phyloP scores from a whole-genome alignment of 345 rosid genomes.

The Camelina hispida region DNA sequence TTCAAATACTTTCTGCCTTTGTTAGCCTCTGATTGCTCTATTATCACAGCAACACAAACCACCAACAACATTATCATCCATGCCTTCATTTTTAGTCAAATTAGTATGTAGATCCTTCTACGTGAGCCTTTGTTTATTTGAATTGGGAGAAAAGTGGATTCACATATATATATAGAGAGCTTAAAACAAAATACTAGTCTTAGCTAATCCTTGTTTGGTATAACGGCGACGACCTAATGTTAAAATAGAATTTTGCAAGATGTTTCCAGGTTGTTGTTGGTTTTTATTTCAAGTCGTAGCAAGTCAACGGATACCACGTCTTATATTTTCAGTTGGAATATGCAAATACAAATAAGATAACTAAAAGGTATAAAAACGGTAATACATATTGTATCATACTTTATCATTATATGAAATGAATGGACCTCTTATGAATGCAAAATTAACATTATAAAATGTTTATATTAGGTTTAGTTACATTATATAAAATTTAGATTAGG shows the following conservation, averaged over 20 bases:
- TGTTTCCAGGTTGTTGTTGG: background rate
- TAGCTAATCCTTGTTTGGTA: slow-evolving; percentile 11
- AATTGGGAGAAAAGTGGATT: background rate
- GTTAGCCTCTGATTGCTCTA: slow-evolving; percentile 16
- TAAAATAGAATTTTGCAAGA: background rate
- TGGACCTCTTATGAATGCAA: too few species aligned
- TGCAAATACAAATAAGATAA: too few species aligned
- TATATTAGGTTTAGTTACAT: too few species aligned
- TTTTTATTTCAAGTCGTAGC: background rate
- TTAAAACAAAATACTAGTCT: background rate
- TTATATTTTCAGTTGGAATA: too few species aligned
- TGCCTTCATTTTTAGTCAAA: slow-evolving; percentile 29
- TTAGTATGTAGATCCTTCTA: slow-evolving; percentile 22
- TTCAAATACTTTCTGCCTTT: background rate
- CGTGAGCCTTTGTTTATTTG: slow-evolving; percentile 6
- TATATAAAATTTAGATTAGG: too few species aligned
- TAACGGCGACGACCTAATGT: slow-evolving; percentile 3
- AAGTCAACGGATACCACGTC: background rate
- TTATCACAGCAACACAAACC: slow-evolving; percentile 16
- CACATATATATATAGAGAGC: background rate
- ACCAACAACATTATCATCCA: slow-evolving; percentile 33
- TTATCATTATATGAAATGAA: too few species aligned
- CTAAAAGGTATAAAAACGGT: too few species aligned
- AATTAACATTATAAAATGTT: too few species aligned
- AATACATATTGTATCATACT: too few species aligned